phyloP scores from a whole-genome alignment of 352 stramenopile genomes.

The Phytophthora podocarpi region DNA sequence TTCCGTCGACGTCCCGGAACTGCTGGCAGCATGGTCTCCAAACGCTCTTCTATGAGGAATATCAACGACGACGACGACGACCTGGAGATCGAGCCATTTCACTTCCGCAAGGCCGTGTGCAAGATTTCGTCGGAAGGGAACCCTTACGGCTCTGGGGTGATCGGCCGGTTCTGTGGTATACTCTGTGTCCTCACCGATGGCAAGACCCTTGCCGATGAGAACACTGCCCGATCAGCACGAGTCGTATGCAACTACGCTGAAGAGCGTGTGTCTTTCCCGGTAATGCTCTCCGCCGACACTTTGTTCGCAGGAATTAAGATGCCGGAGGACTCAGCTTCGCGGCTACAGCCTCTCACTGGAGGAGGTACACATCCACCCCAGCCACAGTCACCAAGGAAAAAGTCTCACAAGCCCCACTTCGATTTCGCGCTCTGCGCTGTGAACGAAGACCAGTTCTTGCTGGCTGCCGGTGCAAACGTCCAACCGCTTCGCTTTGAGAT shows the following conservation, averaged over 20 bases:
- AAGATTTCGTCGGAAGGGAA: slow-evolving; percentile 59
- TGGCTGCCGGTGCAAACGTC: slow-evolving; percentile 51
- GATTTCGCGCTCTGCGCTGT: slow-evolving; percentile 64
- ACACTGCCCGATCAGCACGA: slow-evolving; percentile 40
- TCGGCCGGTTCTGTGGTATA: slow-evolving; percentile 52
- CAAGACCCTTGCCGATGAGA: slow-evolving; percentile 48
- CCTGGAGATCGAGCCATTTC: slow-evolving; percentile 64
- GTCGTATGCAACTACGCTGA: slow-evolving; percentile 61
- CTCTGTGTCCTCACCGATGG: slow-evolving; percentile 62
- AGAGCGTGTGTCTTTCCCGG: slow-evolving; percentile 48
- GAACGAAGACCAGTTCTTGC: slow-evolving; percentile 53
- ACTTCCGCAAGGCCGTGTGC: slow-evolving; percentile 67
- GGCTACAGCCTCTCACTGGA: slow-evolving; percentile 17
- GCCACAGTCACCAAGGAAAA: slow-evolving; percentile 16
- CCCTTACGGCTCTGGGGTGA: slow-evolving; percentile 47
- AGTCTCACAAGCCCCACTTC: slow-evolving; percentile 3
- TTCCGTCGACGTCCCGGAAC: slow-evolving; percentile 36
- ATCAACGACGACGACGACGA: slow-evolving; percentile 39
- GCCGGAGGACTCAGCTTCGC: slow-evolving; percentile 5
- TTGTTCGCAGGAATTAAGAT: slow-evolving; percentile 57
- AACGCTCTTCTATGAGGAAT: background rate
- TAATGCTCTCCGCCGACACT: slow-evolving; percentile 47
- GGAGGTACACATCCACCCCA: background rate
- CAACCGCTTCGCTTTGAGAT: slow-evolving; percentile 51
- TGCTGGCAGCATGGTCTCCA: background rate